Evolutionary conservation across 768 basidiomycete genomes (phyloP).

Genomic region (Suillus plorans): DNA sequence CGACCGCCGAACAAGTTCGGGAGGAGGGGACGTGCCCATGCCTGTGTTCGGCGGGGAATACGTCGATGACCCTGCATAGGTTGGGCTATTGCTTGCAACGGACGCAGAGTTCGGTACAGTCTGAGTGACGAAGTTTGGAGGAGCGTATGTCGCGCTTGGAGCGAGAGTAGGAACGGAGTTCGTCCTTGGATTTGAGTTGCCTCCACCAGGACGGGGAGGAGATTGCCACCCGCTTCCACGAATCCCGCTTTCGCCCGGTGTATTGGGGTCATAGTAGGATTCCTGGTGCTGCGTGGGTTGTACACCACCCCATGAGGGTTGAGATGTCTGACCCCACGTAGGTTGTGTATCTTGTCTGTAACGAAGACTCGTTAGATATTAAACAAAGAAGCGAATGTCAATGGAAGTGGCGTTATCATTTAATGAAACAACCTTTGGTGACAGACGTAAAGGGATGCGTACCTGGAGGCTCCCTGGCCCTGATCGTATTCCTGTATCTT

Average conservation of each 20-base stretch:
- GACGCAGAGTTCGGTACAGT: constrained; percentile 8
- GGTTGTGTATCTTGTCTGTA: constrained; percentile 3
- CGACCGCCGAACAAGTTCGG: constrained; percentile 1
- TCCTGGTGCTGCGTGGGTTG: constrained; percentile 18
- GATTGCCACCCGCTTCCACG: not conserved
- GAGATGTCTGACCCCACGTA: constrained; percentile 9
- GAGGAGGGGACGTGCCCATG: constrained; percentile 1
- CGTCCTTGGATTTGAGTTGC: not conserved
- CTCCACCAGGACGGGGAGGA: not conserved
- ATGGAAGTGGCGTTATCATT: not conserved
- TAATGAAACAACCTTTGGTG: not conserved
- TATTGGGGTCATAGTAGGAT: constrained; percentile 38
- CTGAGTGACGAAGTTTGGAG: constrained; percentile 5
- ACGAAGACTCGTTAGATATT: not conserved
- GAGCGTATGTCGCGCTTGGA: not conserved
- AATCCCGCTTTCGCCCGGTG: constrained; percentile 12
- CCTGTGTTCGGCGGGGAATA: constrained; percentile 5
- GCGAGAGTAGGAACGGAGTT: not conserved
- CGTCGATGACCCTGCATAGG: not conserved
- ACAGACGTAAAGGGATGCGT: not conserved
- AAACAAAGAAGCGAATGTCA: not conserved
- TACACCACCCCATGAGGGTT: constrained; percentile 11
- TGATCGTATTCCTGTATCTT: constrained; percentile 84
- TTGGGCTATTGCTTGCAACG: constrained; percentile 5
- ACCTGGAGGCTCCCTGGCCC: constrained; percentile 22